Conservation (phyloP, 257 asterid species). For the Scutellaria baicalensis region DNA sequence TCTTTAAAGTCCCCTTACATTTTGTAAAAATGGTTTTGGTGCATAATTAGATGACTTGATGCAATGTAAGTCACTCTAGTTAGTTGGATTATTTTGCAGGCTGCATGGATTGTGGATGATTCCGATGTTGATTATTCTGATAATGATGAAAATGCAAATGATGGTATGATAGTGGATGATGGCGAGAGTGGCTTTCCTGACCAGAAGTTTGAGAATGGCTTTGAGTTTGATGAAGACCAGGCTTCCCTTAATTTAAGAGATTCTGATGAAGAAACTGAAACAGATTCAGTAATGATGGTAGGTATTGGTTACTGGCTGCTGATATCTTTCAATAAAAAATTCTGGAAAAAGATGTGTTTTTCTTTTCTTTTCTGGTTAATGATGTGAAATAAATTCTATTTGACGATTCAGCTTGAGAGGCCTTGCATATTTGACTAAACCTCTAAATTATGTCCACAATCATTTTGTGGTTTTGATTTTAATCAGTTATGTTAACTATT, state of each 20-base stretch:
- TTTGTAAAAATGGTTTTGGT: neutral
- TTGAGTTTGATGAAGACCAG: conserved; percentile 74
- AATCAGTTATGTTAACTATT: neutral
- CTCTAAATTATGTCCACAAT: neutral
- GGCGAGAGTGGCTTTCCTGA: conserved; percentile 34
- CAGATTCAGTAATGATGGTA: conserved; percentile 82
- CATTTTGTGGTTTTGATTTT: neutral
- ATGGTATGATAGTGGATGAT: conserved; percentile 79
- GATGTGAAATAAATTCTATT: neutral
- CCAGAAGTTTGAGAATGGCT: conserved; percentile 33
- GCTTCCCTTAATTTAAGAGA: conserved; percentile 58
- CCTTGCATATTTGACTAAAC: neutral
- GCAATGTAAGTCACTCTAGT: neutral
- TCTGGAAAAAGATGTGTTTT: neutral
- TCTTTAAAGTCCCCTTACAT: neutral
- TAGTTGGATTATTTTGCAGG: conserved; percentile 40
- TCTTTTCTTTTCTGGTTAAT: neutral
- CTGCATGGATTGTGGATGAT: conserved; percentile 94
- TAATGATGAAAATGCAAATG: conserved; percentile 62
- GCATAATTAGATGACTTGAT: neutral
- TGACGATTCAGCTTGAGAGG: neutral
- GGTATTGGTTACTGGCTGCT: conserved; percentile 14
- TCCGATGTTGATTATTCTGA: conserved; percentile 58
- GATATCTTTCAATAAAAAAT: neutral
- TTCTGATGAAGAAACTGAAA: conserved; percentile 80